Percentiles rank a stretch among this genome's conserved stretches.
Evolutionary conservation across 2,329 filamentous ascomycete genomes (phyloP).

Genomic region (Botrytis medusae): DNA sequence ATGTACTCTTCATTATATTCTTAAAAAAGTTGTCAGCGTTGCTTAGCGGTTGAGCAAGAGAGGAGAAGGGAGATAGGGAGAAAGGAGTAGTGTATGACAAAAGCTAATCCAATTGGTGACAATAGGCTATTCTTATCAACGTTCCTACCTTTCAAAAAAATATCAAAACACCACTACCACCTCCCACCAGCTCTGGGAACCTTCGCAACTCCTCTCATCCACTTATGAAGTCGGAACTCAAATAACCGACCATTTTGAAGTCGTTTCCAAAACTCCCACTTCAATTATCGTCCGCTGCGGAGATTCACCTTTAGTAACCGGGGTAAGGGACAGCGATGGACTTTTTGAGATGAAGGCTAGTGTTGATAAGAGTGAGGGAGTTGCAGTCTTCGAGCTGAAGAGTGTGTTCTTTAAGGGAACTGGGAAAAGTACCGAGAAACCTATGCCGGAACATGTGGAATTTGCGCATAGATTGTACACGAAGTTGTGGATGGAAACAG

Average conservation of each 20-base stretch:
- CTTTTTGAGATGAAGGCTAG: constrained; percentile 64
- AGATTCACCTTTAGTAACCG: constrained; percentile 59
- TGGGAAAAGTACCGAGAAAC: constrained; percentile 43
- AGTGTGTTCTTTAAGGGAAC: constrained; percentile 58
- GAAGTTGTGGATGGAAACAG: constrained; percentile 57
- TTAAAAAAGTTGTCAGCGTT: neutral
- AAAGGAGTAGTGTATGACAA: neutral
- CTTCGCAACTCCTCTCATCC: constrained; percentile 52
- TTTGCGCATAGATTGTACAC: constrained; percentile 56
- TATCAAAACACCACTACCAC: constrained; percentile 55
- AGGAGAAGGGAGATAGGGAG: neutral
- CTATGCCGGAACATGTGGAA: constrained; percentile 49
- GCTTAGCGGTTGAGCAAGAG: neutral
- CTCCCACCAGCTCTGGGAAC: constrained; percentile 60
- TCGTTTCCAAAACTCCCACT: constrained; percentile 61
- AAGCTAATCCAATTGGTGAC: constrained; percentile 11
- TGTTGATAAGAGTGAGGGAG: constrained; percentile 60
- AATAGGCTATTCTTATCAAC: constrained; percentile 55
- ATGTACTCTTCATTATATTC: constrained; percentile 34
- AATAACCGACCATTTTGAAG: constrained; percentile 72
- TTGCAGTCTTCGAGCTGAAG: constrained; percentile 65
- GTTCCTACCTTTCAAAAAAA: constrained; percentile 58
- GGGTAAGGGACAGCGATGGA: constrained; percentile 60
- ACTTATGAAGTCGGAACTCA: constrained; percentile 62
- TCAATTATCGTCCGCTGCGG: constrained; percentile 65